Evolutionary conservation across 768 basidiomycete genomes (phyloP).

Genomic region (Lepiota venenata): DNA sequence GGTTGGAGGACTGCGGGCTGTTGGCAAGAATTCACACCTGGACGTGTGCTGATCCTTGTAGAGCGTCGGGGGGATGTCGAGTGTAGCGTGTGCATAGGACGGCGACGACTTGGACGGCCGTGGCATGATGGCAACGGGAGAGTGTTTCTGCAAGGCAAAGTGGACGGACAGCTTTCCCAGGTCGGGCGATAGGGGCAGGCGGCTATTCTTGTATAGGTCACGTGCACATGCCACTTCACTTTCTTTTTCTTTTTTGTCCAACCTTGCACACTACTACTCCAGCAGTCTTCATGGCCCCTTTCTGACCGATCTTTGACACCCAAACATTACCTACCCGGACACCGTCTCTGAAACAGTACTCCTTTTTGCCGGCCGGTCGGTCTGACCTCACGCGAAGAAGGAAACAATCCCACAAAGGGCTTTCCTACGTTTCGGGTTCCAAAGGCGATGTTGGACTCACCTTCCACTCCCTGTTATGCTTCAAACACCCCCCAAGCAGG

Average conservation of each 20-base stretch:
- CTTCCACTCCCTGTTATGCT: too few relatives aligned
- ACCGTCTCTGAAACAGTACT: too few relatives aligned
- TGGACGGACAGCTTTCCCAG: conserved; percentile 5
- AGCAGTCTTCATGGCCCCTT: neutral
- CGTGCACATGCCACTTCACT: neutral
- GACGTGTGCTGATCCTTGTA: conserved; percentile 9
- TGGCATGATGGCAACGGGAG: conserved; percentile 9
- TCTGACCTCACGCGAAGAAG: too few relatives aligned
- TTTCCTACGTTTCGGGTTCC: too few relatives aligned
- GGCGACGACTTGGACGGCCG: conserved; percentile 5
- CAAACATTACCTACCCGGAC: too few relatives aligned
- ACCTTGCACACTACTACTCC: neutral
- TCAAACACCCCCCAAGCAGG: too few relatives aligned
- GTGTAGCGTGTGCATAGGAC: neutral
- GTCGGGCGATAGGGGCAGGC: conserved; percentile 8
- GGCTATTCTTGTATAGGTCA: neutral
- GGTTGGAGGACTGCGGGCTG: neutral
- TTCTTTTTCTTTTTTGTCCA: neutral
- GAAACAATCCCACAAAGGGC: too few relatives aligned
- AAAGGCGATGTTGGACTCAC: too few relatives aligned
- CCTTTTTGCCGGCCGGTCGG: too few relatives aligned
- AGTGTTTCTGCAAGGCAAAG: neutral
- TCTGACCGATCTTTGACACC: neutral
- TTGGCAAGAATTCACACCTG: neutral
- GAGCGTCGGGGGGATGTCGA: conserved; percentile 1